Evolutionary conservation across 805 yeast genomes (phyloP), one percentile per base, ranked within the genome.

Genomic region (Candida maltosa): DNA sequence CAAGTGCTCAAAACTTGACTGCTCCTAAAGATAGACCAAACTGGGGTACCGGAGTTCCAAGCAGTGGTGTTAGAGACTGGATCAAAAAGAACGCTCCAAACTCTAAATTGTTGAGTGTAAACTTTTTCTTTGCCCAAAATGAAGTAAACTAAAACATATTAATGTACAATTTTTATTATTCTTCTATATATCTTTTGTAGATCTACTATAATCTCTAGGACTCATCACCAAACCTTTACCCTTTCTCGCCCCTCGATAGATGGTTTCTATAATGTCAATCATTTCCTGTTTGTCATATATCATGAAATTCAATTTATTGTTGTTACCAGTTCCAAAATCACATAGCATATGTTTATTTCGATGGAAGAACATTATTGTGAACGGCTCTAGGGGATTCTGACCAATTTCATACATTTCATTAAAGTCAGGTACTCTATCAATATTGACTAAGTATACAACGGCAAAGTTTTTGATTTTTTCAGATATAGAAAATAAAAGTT

Each of bases 301-400:
- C 34, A 56, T 50, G 59, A 91, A 91, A 52, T 87, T 88, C 65
- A 93, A 66, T 68, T 93, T 91, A 68, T 93, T 93, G 60, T 93
- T 93, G 55, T 93, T 88, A 21, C 98, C 98, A 0, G 97, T 93
- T 2, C 98, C 98, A 58, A 89, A 88, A 66, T 93, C 98, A 60
- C 96, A 87, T 94, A 93, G 80, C 95, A 91, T 89, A 58, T 91
- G 97, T 56, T 87, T 84, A 62, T 91, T 91, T 34, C 94, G 69
- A 62, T 75, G 87, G 58, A 93, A 91, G 54, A 91, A 89, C 97
- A 93, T 93, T 34, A 93, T 69, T 29, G 95, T 81, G 70, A 87
- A 76, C 11, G 96, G 94, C 49, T 89, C 97, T 23, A 26, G 32
- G 12, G 26, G 31, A 10, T 31, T 27, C 19, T 37, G 40, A 53